Evolutionary conservation across 2,329 filamentous ascomycete species (phyloP).

Genomic region (Xylaria sp.): DNA sequence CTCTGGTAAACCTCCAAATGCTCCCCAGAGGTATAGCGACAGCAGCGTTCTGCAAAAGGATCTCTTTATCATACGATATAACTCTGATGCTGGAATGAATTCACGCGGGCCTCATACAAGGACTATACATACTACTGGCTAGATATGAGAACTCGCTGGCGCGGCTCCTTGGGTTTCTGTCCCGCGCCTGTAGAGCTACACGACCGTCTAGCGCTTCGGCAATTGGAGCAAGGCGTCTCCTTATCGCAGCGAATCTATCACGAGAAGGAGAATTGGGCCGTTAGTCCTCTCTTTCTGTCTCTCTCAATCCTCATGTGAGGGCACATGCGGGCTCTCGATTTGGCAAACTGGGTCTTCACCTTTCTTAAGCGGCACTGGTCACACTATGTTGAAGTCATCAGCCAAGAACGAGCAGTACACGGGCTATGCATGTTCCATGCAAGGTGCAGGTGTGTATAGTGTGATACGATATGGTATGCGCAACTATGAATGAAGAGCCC

Average conservation of each 20-base stretch:
- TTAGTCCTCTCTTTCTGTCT: conserved; percentile 7
- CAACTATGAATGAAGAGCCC: not conserved
- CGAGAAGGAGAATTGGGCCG: not conserved
- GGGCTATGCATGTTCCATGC: conserved; percentile 3
- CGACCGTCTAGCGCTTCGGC: conserved; percentile 62
- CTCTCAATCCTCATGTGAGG: conserved; percentile 7
- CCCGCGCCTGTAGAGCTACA: conserved; percentile 67
- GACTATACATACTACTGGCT: conserved; percentile 65
- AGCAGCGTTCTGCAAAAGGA: not conserved
- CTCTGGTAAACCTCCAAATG: not conserved
- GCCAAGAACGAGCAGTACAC: conserved; percentile 33
- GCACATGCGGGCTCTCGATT: not conserved
- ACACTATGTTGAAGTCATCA: conserved; percentile 55
- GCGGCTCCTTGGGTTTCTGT: conserved; percentile 65
- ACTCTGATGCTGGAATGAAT: not conserved
- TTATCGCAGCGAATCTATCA: conserved; percentile 68
- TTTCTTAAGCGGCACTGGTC: conserved; percentile 55
- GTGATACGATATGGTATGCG: not conserved
- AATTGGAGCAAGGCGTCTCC: conserved; percentile 68
- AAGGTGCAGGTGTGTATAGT: not conserved
- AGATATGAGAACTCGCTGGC: conserved; percentile 68
- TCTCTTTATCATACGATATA: not conserved
- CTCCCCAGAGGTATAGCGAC: too few species aligned
- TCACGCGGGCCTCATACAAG: not conserved
- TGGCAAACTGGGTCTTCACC: conserved; percentile 41